Percentiles rank a stretch among this genome's conserved stretches.
These are phyloP conservation scores for Blastocystis sp. DNA, from an alignment of 352 stramenopile species.

Conservation along the genomic window DNA sequence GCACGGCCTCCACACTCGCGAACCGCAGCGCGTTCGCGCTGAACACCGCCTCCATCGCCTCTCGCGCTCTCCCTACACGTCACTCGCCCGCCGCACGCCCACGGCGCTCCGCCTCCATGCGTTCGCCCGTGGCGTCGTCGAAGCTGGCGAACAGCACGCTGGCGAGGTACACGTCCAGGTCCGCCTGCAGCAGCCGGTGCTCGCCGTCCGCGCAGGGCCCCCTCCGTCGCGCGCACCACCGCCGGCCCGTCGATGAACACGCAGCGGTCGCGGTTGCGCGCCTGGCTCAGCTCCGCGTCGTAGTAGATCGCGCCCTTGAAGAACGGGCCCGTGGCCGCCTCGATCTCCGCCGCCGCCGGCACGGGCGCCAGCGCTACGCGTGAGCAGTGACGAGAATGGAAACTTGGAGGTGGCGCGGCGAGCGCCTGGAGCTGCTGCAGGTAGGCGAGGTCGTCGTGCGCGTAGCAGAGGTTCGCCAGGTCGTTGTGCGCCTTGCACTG, in stretches of 20 bases:
- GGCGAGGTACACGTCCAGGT: constrained; percentile 9
- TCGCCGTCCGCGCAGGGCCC: background rate
- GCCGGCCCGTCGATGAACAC: constrained; percentile 34
- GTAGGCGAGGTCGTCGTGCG: constrained; percentile 24
- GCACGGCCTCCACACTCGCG: no score
- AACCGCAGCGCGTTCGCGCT: no score
- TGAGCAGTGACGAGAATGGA: background rate
- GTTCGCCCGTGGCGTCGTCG: background rate
- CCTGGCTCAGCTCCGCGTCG: constrained; percentile 7
- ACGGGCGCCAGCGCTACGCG: background rate
- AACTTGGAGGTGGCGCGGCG: background rate
- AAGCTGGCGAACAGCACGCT: constrained; percentile 33
- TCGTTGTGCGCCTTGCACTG: no score
- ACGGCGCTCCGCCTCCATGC: background rate
- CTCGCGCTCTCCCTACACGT: no score
- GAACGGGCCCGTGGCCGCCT: background rate
- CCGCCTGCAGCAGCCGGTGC: constrained; percentile 19
- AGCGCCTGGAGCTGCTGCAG: constrained; percentile 6
- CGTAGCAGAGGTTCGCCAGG: no score
- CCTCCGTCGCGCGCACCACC: constrained; percentile 8
- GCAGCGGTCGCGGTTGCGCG: constrained; percentile 36
- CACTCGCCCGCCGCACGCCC: no score
- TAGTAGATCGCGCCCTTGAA: constrained; percentile 13
- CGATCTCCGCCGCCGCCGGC: background rate
- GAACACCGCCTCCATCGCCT: no score